Base-by-base conservation (phyloP, 441 rosid species). In the Dalechampia spathulata region DNA sequence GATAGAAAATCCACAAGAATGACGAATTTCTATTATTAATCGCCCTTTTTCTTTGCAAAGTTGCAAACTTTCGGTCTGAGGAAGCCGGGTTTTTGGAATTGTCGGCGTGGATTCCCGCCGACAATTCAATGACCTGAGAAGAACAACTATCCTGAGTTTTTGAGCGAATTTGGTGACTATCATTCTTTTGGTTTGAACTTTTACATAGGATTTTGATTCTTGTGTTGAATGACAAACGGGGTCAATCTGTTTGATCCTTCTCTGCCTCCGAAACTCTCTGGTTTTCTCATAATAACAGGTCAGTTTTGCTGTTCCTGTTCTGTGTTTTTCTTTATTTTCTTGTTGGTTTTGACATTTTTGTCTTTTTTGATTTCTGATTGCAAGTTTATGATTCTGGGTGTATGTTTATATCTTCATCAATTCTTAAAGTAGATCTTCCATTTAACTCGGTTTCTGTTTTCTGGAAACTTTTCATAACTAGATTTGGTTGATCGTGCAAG, bases 21-120 rank as follows among this genome's bases (percentile, higher is more conserved):
- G n/a, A n/a, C n/a, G n/a, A n/a, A n/a, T n/a, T n/a, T 23, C 13
- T 12, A 5, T 3, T 21, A 10, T 37, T 56, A 0, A 23, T 20
- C 16, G n/a, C 21, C 21, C 15, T n/a, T 39, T 47, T 68, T 1
- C 13, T 13, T 19, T 26, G 1, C 47, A 28, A 48, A 63, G 55
- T 27, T 40, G 9, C 15, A 8, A 15, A 49, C 77, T 69, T 71
- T 69, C 77, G 75, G 76, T 51, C 4, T 53, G 63, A 55, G 57
- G 70, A 15, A 67, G 72, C 84, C 78, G 75, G 71, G 81, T 59
- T 77, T 69, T 64, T 68, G 72, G 68, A 56, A 52, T 63, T 57
- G 69, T 77, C 63, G 80, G 78, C 69, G 43, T 43, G 64, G 53
- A 16, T 19, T 40, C 49, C 57, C 48, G 37, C 55, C n/a, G n/a